Conservation (phyloP, 2,329 filamentous ascomycete genomes). For the Pseudogymnoascus sp. region DNA sequence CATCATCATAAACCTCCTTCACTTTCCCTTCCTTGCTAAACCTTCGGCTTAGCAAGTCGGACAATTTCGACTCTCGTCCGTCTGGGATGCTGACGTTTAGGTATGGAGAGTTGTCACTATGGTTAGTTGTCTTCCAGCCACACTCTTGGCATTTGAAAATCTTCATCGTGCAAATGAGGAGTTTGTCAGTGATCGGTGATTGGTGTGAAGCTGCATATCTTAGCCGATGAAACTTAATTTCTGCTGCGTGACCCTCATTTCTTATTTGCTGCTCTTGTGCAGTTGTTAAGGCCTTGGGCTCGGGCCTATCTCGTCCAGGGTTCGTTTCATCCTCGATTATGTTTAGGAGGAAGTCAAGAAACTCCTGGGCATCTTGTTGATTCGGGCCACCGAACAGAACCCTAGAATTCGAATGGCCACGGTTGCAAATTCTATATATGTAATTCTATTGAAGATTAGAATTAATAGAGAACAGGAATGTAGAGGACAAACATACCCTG, state of each 20-base stretch:
- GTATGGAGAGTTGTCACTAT: constrained; percentile 47
- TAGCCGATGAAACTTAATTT: constrained; percentile 7
- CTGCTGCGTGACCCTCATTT: constrained; percentile 3
- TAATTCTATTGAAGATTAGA: constrained; percentile 46
- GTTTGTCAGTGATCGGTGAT: neutral
- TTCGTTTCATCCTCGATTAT: constrained; percentile 85
- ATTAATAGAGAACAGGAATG: constrained; percentile 9
- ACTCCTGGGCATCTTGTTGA: constrained; percentile 90
- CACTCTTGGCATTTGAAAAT: constrained; percentile 7
- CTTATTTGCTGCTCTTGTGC: constrained; percentile 8
- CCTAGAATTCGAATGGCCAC: constrained; percentile 30
- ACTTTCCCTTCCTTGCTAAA: neutral
- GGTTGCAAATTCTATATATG: constrained; percentile 55
- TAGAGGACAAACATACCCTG: constrained; percentile 39
- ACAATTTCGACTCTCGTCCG: neutral
- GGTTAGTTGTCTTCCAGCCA: constrained; percentile 60
- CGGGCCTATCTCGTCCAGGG: constrained; percentile 49
- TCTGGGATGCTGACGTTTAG: constrained; percentile 26
- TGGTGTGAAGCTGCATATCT: neutral
- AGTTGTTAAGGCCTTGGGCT: constrained; percentile 45
- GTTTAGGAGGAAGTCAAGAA: constrained; percentile 73
- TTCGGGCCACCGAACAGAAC: constrained; percentile 61
- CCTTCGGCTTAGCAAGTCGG: neutral
- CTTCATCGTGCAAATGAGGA: neutral
- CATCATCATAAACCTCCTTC: constrained; percentile 21